Evolutionary conservation across 2,329 filamentous ascomycete species (phyloP).

Genomic region (Arthrinium puccinioides): DNA sequence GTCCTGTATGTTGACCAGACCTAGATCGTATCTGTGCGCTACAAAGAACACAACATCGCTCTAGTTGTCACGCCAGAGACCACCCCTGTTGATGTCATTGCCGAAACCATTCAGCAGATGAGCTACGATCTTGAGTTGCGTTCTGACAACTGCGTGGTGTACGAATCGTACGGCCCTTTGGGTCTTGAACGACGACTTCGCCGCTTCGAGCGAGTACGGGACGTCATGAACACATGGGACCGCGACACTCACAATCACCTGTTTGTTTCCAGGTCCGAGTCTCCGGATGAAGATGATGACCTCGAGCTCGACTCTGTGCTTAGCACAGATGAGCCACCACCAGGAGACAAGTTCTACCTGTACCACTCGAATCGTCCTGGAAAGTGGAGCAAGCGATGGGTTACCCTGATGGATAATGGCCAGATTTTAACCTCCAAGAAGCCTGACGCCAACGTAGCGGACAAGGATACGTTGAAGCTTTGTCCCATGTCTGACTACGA

Average conservation of each 20-base stretch:
- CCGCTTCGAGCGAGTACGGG: slow-evolving; percentile 77
- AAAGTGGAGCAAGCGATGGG: slow-evolving; percentile 81
- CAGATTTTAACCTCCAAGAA: slow-evolving; percentile 70
- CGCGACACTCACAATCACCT: slow-evolving; percentile 70
- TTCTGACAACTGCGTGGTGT: slow-evolving; percentile 58
- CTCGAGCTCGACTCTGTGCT: slow-evolving; percentile 62
- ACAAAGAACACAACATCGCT: slow-evolving; percentile 58
- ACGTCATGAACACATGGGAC: slow-evolving; percentile 92
- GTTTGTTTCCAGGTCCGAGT: slow-evolving; percentile 54
- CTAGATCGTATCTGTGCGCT: slow-evolving; percentile 66
- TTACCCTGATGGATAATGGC: slow-evolving; percentile 67
- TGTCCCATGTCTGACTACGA: slow-evolving; percentile 92
- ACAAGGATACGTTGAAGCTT: slow-evolving; percentile 62
- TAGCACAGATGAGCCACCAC: slow-evolving; percentile 48
- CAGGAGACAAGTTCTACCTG: slow-evolving; percentile 61
- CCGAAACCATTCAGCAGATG: slow-evolving; percentile 56
- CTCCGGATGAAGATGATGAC: slow-evolving; percentile 46
- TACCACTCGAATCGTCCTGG: slow-evolving; percentile 75
- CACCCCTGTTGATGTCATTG: slow-evolving; percentile 65
- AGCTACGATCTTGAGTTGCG: slow-evolving; percentile 51
- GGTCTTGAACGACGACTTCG: slow-evolving; percentile 78
- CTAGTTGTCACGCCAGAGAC: slow-evolving; percentile 71
- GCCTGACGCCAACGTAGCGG: slow-evolving; percentile 43
- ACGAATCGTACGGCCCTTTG: slow-evolving; percentile 69
- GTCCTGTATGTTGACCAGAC: slow-evolving; percentile 17